Base-by-base conservation (phyloP, 2,329 filamentous ascomycete genomes). In the Xylaria sp. region DNA sequence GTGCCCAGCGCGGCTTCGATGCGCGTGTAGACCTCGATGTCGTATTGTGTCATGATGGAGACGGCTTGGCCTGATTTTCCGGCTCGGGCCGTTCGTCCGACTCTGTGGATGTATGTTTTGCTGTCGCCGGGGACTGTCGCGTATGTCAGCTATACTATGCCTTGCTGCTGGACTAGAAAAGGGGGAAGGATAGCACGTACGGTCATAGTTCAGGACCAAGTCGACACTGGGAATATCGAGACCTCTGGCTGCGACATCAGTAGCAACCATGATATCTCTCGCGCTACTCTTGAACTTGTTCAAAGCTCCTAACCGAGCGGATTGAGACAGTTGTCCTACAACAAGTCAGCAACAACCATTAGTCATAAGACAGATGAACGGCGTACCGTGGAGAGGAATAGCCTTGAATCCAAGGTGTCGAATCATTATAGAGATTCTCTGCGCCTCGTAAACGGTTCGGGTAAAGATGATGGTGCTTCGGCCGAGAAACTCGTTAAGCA, bases 141-240 rank as follows among this genome's bases (percentile, higher is more conserved):
- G 8, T 54, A 42, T 59, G 56, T 61, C 49, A 63, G 47, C 30
- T 19, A 57, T 8, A 48, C 8, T 19, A 48, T 13, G 44, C 2
- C 13, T 46, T 44, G 56, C 44, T 55, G 69, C 96, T 92, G 44
- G 18, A 10, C 2, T 35, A 9, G 3, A 18, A 34, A 35, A n/a
- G 11, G 10, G n/a, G 42, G 16, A 7, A 53, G 13, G 13, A 10
- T 9, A 42, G 37, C 19, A 60, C 60, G 50, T 44, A 64, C 62
- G 57, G 44, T 65, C 63, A 66, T 87, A 90, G 75, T 96, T 96
- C 65, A 96, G 74, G 2, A 97, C 90, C 0, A 93, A 77, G 65
- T 96, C 91, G 10, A 97, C 92, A n/a, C 85, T 88, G 10, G 92
- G 92, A 52, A 97, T 96, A 78, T 97, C 92, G 5, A 97, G 80